Percentiles rank a stretch among this genome's conserved stretches.
phyloP scores from a whole-genome alignment of 129 eudicot species.

The Pseudognaphalium luteoalbum region DNA sequence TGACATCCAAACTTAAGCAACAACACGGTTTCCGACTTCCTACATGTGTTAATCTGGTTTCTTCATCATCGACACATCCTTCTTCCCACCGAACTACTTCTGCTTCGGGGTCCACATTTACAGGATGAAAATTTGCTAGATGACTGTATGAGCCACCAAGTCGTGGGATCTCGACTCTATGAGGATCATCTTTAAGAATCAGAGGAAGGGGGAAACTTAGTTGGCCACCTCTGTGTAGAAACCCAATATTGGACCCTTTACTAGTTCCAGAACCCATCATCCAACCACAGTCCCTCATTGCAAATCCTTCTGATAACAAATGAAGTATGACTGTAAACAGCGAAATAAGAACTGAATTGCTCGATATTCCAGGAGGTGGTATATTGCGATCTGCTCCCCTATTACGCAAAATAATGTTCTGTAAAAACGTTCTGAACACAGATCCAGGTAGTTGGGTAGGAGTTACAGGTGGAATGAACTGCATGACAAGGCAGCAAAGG shows the following conservation, averaged over 20 bases:
- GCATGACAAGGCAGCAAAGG: slow-evolving; percentile 81
- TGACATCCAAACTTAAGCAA: slow-evolving; percentile 75
- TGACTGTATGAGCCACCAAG: slow-evolving; percentile 89
- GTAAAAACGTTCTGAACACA: slow-evolving; percentile 75
- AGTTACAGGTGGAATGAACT: slow-evolving; percentile 85
- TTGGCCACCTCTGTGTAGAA: slow-evolving; percentile 94
- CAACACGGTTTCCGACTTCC: slow-evolving; percentile 84
- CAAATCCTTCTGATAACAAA: slow-evolving; percentile 84
- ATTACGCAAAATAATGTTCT: slow-evolving; percentile 69
- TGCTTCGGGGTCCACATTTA: slow-evolving; percentile 50
- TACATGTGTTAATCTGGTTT: slow-evolving; percentile 62
- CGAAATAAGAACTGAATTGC: slow-evolving; percentile 88
- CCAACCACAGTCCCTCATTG: slow-evolving; percentile 58
- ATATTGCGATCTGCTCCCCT: slow-evolving; percentile 90
- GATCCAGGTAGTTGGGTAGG: slow-evolving; percentile 94
- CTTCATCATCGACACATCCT: slow-evolving; percentile 88
- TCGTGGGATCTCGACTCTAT: slow-evolving; percentile 74
- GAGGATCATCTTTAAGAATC: slow-evolving; percentile 81
- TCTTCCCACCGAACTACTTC: slow-evolving; percentile 97
- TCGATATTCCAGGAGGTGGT: slow-evolving; percentile 80
- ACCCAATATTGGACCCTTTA: slow-evolving; percentile 61
- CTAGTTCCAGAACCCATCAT: slow-evolving; percentile 53
- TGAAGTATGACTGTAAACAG: slow-evolving; percentile 81
- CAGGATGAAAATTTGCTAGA: slow-evolving; percentile 59
- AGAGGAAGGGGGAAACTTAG: slow-evolving; percentile 81